phyloP scores from a whole-genome alignment of 2,329 filamentous ascomycete species.

The Elsinoe necatrix region DNA sequence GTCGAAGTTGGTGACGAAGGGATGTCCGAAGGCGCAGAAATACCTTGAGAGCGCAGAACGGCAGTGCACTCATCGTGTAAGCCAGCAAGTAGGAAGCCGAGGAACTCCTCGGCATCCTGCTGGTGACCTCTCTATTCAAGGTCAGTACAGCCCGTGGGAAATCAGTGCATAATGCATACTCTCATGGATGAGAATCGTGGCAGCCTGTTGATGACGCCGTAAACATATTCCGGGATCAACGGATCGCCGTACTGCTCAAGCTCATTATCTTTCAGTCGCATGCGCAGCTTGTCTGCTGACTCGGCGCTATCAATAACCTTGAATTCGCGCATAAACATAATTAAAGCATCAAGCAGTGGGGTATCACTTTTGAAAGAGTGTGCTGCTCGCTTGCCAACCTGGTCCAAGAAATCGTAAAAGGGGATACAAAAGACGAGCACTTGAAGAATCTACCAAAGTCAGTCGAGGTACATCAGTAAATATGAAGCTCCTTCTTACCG shows the following conservation, averaged over 20 bases:
- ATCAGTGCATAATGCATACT: slow-evolving; percentile 42
- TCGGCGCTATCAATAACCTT: slow-evolving; percentile 71
- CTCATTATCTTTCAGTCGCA: slow-evolving; percentile 69
- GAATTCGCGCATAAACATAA: slow-evolving; percentile 93
- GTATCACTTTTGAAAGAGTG: slow-evolving; percentile 95
- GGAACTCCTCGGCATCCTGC: slow-evolving; percentile 94
- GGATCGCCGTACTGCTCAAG: slow-evolving; percentile 84
- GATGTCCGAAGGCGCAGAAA: slow-evolving; percentile 24
- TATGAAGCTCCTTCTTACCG: slow-evolving; percentile 57
- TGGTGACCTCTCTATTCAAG: slow-evolving; percentile 70
- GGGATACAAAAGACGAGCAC: slow-evolving; percentile 87
- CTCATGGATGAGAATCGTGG: slow-evolving; percentile 88
- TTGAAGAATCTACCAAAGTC: slow-evolving; percentile 68
- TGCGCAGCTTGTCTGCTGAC: slow-evolving; percentile 63
- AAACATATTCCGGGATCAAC: slow-evolving; percentile 90
- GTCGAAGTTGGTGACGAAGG: slow-evolving; percentile 39
- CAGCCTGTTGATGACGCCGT: slow-evolving; percentile 79
- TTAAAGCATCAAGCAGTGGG: slow-evolving; percentile 89
- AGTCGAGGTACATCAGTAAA: slow-evolving; percentile 23
- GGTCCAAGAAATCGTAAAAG: slow-evolving; percentile 89
- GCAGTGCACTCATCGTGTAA: slow-evolving; percentile 85
- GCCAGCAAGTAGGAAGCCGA: slow-evolving; percentile 85
- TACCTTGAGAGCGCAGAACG: slow-evolving; percentile 50
- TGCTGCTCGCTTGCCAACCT: slow-evolving; percentile 70
- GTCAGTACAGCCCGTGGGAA: slow-evolving; percentile 23